phyloP scores from a whole-genome alignment of 2,329 filamentous ascomycete genomes.

The Neofusicoccum ribis region DNA sequence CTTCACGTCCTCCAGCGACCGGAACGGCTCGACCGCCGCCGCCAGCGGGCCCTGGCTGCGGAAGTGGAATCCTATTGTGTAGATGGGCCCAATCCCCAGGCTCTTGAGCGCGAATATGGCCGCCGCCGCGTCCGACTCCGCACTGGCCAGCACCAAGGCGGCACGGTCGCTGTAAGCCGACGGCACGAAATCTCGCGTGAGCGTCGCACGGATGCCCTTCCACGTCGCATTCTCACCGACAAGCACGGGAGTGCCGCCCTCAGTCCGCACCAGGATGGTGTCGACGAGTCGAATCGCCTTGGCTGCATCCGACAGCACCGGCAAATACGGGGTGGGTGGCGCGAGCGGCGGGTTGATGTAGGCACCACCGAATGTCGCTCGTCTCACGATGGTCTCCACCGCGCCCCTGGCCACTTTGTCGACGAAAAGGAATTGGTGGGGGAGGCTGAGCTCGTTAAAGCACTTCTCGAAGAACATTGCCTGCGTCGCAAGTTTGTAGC shows the following conservation, averaged over 20 bases:
- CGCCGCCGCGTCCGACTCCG: conserved; percentile 73
- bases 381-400: conserved; percentile 66
- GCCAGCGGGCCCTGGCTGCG: conserved; percentile 57
- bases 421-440: conserved; percentile 74
- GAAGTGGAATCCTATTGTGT: conserved; percentile 79
- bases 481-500: conserved; percentile 61
- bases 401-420: conserved; percentile 58
- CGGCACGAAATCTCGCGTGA: conserved; percentile 79
- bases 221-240: conserved; percentile 77
- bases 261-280: conserved; percentile 68
- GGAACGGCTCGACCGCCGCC: conserved; percentile 63
- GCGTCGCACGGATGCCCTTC: conserved; percentile 80
- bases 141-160: conserved; percentile 72
- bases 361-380: conserved; percentile 77
- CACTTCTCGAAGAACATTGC: conserved; percentile 79
- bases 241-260: conserved; percentile 34
- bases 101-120: conserved; percentile 77
- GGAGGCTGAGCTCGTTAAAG: conserved; percentile 69
- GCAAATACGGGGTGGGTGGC: conserved; percentile 60
- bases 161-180: conserved; percentile 76
- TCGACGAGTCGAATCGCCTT: conserved; percentile 78
- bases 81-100: conserved; percentile 74
- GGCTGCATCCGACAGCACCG: conserved; percentile 71
- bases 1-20: conserved; percentile 76
- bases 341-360: conserved; percentile 73